phyloP scores from a whole-genome alignment of 805 yeast genomes.

The Maudiozyma bulderi region DNA sequence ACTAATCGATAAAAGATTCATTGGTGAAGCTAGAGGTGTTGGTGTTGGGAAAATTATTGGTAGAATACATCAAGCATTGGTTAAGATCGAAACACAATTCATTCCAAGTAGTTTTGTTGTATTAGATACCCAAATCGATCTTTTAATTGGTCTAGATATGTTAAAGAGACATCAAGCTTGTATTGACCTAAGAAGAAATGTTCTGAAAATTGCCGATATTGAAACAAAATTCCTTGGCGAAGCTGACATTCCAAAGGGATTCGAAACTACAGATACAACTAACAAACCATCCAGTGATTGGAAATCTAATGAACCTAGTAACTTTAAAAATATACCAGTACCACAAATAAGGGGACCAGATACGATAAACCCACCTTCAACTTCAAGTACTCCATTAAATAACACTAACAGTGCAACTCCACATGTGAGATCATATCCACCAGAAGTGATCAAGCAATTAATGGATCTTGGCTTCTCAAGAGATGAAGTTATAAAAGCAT shows the following conservation, averaged over 20 bases:
- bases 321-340: not conserved
- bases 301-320: not conserved
- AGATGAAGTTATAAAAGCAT: slow-evolving; percentile 53
- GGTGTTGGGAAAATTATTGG: slow-evolving; percentile 76
- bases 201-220: slow-evolving; percentile 60
- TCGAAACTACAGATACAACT: not conserved
- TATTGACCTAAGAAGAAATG: slow-evolving; percentile 61
- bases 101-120: slow-evolving; percentile 65
- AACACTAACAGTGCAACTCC: not conserved
- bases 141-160: slow-evolving; percentile 86
- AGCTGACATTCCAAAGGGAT: slow-evolving; percentile 48
- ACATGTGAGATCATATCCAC: slow-evolving; percentile 20
- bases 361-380: not conserved
- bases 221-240: slow-evolving; percentile 68
- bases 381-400: not conserved
- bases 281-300: not conserved
- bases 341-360: not conserved
- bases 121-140: slow-evolving; percentile 52
- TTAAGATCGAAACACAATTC: slow-evolving; percentile 58
- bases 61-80: slow-evolving; percentile 78
- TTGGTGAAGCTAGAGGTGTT: slow-evolving; percentile 83
- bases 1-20: slow-evolving; percentile 68
- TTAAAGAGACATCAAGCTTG: slow-evolving; percentile 76
- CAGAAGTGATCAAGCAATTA: slow-evolving; percentile 37
- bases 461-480: slow-evolving; percentile 63